These are phyloP conservation scores for Stylonectria norvegica DNA, from an alignment of 2,329 filamentous ascomycete species.

Conservation along the genomic window DNA sequence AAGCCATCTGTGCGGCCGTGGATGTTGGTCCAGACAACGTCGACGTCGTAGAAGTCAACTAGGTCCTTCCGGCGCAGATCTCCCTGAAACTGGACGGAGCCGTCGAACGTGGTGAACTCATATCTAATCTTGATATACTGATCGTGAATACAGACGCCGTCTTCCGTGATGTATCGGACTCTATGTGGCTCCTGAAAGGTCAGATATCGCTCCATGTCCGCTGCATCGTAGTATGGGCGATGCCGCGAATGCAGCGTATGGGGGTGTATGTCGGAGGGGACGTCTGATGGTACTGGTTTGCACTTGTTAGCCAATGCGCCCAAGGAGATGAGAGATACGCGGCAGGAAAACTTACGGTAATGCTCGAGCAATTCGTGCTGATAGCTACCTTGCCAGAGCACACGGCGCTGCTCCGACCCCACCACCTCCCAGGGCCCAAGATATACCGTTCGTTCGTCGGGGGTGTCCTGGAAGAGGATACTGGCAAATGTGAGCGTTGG, in stretches of 20 bases:
- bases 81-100: conserved; percentile 47
- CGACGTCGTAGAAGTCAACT: conserved; percentile 50
- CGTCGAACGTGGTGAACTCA: conserved; percentile 48
- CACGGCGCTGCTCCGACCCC: conserved; percentile 44
- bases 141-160: conserved; percentile 47
- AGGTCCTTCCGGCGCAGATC: conserved; percentile 47
- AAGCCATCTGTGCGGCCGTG: conserved; percentile 49
- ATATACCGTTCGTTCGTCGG: conserved; percentile 48
- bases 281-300: conserved; percentile 42
- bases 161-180: conserved; percentile 45
- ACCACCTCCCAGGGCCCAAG: conserved; percentile 53
- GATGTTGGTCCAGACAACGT: conserved; percentile 50
- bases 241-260: conserved; percentile 50
- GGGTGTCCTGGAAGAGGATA: conserved; percentile 49
- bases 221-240: conserved; percentile 47
- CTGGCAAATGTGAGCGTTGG: conserved; percentile 32
- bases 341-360: conserved; percentile 38
- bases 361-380: conserved; percentile 51
- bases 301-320: conserved; percentile 9
- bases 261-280: conserved; percentile 44
- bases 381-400: conserved; percentile 54
- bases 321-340: conserved; percentile 1
- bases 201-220: conserved; percentile 48
- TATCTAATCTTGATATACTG: conserved; percentile 47
- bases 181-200: conserved; percentile 47